A percentile compares a stretch with the other conserved stretches of the same genome.
Evolutionary conservation across 345 rosid genomes (phyloP).

Genomic region (Eucalyptus brandiana): DNA sequence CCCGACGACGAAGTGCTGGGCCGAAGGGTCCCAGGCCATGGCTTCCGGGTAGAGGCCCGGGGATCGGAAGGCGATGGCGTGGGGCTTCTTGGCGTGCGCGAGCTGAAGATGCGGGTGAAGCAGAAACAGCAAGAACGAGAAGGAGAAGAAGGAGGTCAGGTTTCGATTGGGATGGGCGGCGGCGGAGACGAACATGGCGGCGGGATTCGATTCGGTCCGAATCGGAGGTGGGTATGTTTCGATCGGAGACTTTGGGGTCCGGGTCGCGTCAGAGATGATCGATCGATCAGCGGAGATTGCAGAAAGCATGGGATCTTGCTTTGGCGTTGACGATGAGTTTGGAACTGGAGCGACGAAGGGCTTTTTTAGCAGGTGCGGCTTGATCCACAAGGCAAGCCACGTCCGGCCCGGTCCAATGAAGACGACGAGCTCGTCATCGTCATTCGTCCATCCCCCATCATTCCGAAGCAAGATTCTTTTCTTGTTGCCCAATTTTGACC

Average conservation of each 20-base stretch:
- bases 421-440: no score
- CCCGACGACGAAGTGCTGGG: slow-evolving; percentile 74
- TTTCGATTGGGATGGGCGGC: background rate
- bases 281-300: background rate
- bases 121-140: background rate
- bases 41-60: slow-evolving; percentile 74
- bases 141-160: background rate
- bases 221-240: background rate
- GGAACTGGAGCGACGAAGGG: background rate
- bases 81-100: slow-evolving; percentile 13
- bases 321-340: background rate
- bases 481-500: background rate
- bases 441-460: no score
- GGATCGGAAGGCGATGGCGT: slow-evolving; percentile 57
- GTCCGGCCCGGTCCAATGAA: background rate
- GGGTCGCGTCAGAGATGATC: background rate
- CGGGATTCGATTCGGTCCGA: background rate
- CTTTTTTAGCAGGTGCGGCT: background rate
- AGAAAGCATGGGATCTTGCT: background rate
- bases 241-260: background rate
- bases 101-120: background rate
- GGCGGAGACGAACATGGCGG: background rate
- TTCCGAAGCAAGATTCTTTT: background rate
- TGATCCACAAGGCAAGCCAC: background rate
- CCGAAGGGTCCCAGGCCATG: slow-evolving; percentile 55